Conservation (phyloP, 495 filamentous ascomycete genomes). For the Xylaria palmicola region DNA sequence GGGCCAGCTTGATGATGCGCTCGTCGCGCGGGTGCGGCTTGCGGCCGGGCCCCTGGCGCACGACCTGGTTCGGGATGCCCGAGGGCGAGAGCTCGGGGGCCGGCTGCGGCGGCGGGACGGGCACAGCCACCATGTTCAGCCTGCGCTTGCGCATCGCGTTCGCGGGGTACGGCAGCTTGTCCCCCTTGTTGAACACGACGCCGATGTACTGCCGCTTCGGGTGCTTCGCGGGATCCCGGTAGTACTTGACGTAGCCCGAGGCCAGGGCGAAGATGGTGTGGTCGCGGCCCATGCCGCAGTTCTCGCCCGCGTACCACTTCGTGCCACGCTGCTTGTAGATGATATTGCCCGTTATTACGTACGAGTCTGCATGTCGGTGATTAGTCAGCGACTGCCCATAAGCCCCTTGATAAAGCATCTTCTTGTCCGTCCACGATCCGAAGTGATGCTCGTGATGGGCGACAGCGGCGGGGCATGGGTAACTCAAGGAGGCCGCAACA, state of each 20-base stretch:
- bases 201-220: slow-evolving; percentile 89
- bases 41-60: slow-evolving; percentile 29
- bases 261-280: slow-evolving; percentile 90
- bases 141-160: slow-evolving; percentile 67
- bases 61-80: slow-evolving; percentile 44
- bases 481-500: slow-evolving; percentile 21
- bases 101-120: slow-evolving; percentile 23
- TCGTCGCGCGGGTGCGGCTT: slow-evolving; percentile 38
- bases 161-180: slow-evolving; percentile 68
- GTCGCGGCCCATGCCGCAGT: slow-evolving; percentile 90
- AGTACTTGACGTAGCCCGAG: slow-evolving; percentile 92
- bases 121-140: slow-evolving; percentile 63
- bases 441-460: neutral
- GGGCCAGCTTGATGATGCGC: slow-evolving; percentile 51
- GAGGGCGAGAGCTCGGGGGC: slow-evolving; percentile 35
- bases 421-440: neutral
- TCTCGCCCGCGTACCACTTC: slow-evolving; percentile 91
- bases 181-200: slow-evolving; percentile 74
- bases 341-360: slow-evolving; percentile 92
- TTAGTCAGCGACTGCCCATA: slow-evolving; percentile 14
- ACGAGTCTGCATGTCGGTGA: slow-evolving; percentile 60
- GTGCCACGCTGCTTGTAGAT: slow-evolving; percentile 97
- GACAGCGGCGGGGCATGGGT: neutral
- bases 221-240: slow-evolving; percentile 76
- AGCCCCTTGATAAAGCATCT: no score